phyloP scores from a whole-genome alignment of 257 asterid species.

The Jasminum sambac region DNA sequence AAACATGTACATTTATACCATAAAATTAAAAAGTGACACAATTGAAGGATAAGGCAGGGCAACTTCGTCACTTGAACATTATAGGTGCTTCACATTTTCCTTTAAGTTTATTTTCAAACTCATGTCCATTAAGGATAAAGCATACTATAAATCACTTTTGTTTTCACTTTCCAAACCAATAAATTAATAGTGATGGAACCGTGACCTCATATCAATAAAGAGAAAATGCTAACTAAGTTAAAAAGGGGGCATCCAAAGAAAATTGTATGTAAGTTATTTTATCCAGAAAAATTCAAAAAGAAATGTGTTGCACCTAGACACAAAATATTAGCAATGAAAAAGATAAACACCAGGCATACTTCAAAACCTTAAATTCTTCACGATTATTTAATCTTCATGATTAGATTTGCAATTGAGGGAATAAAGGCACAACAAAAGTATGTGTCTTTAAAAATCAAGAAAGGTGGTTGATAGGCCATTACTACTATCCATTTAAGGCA shows the following conservation, averaged over 20 bases:
- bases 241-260: neutral
- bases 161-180: neutral
- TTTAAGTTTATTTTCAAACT: conserved; percentile 75
- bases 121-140: conserved; percentile 44
- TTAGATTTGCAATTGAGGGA: no score
- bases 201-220: neutral
- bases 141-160: conserved; percentile 10
- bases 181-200: no score
- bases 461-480: no score
- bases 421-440: no score
- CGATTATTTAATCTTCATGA: no score
- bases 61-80: conserved; percentile 82
- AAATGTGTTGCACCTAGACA: neutral
- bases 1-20: neutral
- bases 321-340: neutral
- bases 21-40: conserved; percentile 3
- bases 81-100: conserved; percentile 98
- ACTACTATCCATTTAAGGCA: no score
- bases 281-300: neutral
- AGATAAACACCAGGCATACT: no score
- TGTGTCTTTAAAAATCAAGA: no score
- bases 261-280: no score
- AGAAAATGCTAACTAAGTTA: neutral
- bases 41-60: conserved; percentile 3
- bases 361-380: no score